Conservation (phyloP, 2,329 filamentous ascomycete species). For the Blastomyces percursus region DNA sequence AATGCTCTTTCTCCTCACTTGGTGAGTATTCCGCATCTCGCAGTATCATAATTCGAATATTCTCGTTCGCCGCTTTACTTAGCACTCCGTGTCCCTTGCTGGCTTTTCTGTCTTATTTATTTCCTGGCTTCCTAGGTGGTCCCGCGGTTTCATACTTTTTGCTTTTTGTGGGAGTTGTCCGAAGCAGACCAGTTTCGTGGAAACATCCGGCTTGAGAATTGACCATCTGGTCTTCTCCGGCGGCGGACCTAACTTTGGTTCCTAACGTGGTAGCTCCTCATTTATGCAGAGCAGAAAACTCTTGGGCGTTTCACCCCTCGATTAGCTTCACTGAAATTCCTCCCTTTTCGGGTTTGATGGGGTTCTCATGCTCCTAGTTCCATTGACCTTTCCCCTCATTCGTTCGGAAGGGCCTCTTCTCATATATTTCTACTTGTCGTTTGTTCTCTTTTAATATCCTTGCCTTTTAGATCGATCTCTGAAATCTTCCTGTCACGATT, state of each 20-base stretch:
- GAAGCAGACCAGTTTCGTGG: conserved; percentile 2
- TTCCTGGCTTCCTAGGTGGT: not conserved
- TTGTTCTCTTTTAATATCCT: conserved; percentile 12
- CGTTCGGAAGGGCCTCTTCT: conserved; percentile 11
- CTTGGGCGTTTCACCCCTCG: conserved; percentile 28
- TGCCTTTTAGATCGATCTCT: not conserved
- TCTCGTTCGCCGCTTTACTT: not conserved
- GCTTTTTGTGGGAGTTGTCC: conserved; percentile 5
- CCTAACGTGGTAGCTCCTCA: conserved; percentile 8
- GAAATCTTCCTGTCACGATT: conserved; percentile 3
- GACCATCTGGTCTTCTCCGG: conserved; percentile 4
- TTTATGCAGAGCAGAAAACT: conserved; percentile 14
- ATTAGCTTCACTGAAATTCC: conserved; percentile 24
- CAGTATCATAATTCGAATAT: not conserved
- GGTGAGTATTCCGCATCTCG: not conserved
- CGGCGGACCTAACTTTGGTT: conserved; percentile 15
- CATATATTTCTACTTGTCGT: conserved; percentile 12
- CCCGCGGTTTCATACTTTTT: not conserved
- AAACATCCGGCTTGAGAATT: not conserved
- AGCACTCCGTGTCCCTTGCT: not conserved
- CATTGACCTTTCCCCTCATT: conserved; percentile 13
- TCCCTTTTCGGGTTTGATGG: conserved; percentile 18
- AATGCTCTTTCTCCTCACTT: not conserved
- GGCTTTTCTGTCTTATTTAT: not conserved
- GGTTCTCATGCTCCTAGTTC: conserved; percentile 13